Conservation (phyloP, 108 stramenopile species). For the Fistulifera solaris region DNA sequence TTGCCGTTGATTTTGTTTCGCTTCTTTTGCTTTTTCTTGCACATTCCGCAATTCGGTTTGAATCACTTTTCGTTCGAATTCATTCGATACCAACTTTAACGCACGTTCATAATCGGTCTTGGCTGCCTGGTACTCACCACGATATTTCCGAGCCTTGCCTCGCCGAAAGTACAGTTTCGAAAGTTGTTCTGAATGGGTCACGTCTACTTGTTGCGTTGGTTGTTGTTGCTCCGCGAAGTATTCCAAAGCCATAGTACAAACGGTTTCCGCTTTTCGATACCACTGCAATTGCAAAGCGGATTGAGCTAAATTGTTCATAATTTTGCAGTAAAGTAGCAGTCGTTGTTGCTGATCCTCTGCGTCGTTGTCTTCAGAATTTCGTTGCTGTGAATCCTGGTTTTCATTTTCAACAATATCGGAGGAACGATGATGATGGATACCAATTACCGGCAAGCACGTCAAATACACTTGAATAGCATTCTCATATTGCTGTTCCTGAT, state of each 20-base stretch:
- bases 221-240: slow-evolving; percentile 13
- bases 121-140: slow-evolving; percentile 47
- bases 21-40: slow-evolving; percentile 14
- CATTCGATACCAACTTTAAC: slow-evolving; percentile 12
- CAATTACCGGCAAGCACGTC: slow-evolving; percentile 47
- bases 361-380: background rate
- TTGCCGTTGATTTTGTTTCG: slow-evolving; percentile 26
- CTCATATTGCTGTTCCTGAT: slow-evolving; percentile 39
- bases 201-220: slow-evolving; percentile 1
- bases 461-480: slow-evolving; percentile 84
- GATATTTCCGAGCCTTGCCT: slow-evolving; percentile 54
- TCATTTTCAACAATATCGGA: too few species aligned
- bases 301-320: slow-evolving; percentile 76
- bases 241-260: slow-evolving; percentile 64
- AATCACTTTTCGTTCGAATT: slow-evolving; percentile 19
- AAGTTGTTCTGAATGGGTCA: slow-evolving; percentile 6
- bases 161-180: slow-evolving; percentile 63
- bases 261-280: slow-evolving; percentile 62
- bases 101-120: slow-evolving; percentile 42
- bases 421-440: too few species aligned
- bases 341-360: slow-evolving; percentile 4
- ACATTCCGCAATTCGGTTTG: slow-evolving; percentile 22
- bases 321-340: slow-evolving; percentile 36
- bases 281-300: slow-evolving; percentile 68
- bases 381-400: too few species aligned